phyloP scores from a whole-genome alignment of 345 rosid genomes.

The Rhizophora apiculata region DNA sequence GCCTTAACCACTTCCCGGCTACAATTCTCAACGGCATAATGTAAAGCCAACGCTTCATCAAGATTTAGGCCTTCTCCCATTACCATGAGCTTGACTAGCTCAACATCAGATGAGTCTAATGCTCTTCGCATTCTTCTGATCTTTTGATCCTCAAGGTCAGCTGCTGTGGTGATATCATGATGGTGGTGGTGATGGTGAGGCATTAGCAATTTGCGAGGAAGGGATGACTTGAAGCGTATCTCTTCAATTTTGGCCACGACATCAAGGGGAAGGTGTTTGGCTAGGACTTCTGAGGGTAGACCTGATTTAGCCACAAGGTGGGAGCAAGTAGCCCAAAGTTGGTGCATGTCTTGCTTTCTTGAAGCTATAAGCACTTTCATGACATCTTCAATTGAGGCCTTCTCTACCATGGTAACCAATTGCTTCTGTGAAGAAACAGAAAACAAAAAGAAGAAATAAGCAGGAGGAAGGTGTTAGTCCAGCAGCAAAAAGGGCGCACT shows the following conservation, averaged over 20 bases:
- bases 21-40: constrained; percentile 94
- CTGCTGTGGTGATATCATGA: constrained; percentile 50
- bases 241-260: constrained; percentile 93
- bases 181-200: constrained; percentile 55
- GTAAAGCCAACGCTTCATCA: constrained; percentile 87
- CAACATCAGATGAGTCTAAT: constrained; percentile 91
- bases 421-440: constrained; percentile 61
- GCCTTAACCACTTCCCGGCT: constrained; percentile 98
- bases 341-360: constrained; percentile 96
- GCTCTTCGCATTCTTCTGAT: constrained; percentile 93
- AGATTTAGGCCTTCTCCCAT: constrained; percentile 99
- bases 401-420: constrained; percentile 90
- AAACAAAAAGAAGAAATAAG: constrained; percentile 7
- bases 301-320: constrained; percentile 98
- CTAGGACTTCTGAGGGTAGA: constrained; percentile 82
- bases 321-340: constrained; percentile 93
- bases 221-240: constrained; percentile 76
- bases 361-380: constrained; percentile 97
- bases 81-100: constrained; percentile 94
- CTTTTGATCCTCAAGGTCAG: constrained; percentile 91
- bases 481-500: too few relatives aligned
- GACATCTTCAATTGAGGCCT: constrained; percentile 95
- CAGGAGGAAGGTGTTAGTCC: too few relatives aligned
- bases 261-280: constrained; percentile 86
- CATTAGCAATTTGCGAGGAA: constrained; percentile 60